Base-by-base conservation (phyloP, 768 basidiomycete species). In the Leccinum broughii region DNA sequence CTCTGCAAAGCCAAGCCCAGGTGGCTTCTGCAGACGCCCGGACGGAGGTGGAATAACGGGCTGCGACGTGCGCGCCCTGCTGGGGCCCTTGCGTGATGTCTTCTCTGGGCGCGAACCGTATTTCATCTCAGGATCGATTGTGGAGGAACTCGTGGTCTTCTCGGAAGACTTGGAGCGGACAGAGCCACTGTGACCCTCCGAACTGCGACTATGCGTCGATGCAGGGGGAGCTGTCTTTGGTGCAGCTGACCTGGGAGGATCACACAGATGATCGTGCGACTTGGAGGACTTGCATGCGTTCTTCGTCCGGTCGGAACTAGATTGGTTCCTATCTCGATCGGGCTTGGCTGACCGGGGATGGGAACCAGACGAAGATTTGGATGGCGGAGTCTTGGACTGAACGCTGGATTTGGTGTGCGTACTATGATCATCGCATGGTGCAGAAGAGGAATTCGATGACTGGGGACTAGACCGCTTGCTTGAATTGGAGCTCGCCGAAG, bases 41-140 rank as follows among this genome's bases (percentile, higher is more conserved):
- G 74, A 72, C 3, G 62, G 28, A 17, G 74, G 72, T 28, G 73
- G 73, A 37, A 72, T 66, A 4, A 75, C 69, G 3, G 74, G 74
- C 41, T 67, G 72, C 17, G 68, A 63, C 30, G 52, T 41, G 30
- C 57, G 66, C 7, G 64, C 62, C 26, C 56, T 63, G n/a, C 63
- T 55, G 17, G 66, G 20, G 37, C 64, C 28, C 52, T 59, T 58
- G 26, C 61, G 66, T 10, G 56, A 56, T 20, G 46, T n/a, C 26
- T 64, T 64, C 39, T 62, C 60, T 8, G 66, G 24, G 51, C 55
- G 67, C 14, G 62, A 51, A 50, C 35, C 48, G 7, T 54, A 50
- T 46, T 56, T 61, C 50, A 37, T 54, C 53, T 58, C 56, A 1
- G 39, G 54, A 46, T 61, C 54, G 11, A 57, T 1, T 34, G 39